These are phyloP conservation scores for Myxozyma nipponensis DNA, from an alignment of 805 yeast species.

Conservation along the genomic window DNA sequence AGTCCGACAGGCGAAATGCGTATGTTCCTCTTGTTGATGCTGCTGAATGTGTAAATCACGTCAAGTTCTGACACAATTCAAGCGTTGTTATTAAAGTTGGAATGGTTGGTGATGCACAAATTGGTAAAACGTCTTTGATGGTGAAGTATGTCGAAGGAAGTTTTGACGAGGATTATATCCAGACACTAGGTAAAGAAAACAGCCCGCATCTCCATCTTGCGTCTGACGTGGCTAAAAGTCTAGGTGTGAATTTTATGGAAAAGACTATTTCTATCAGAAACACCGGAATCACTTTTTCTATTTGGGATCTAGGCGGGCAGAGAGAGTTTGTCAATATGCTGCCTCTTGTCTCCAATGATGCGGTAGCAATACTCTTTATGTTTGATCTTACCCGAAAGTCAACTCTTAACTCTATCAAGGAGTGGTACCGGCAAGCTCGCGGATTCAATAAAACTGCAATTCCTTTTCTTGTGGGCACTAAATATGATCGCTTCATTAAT, in stretches of 20 bases:
- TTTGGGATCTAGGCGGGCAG: slow-evolving; percentile 97
- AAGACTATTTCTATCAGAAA: slow-evolving; percentile 77
- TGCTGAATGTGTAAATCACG: not conserved
- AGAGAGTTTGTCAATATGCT: slow-evolving; percentile 93
- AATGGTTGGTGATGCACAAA: slow-evolving; percentile 90
- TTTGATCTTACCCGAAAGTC: slow-evolving; percentile 85
- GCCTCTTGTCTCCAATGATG: slow-evolving; percentile 86
- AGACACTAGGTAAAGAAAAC: slow-evolving; percentile 47
- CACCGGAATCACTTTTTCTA: slow-evolving; percentile 83
- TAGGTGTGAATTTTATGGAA: slow-evolving; percentile 95
- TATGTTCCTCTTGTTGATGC: not conserved
- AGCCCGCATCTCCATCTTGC: not conserved
- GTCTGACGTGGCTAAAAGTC: not conserved
- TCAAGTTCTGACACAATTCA: slow-evolving; percentile 6
- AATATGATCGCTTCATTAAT: slow-evolving; percentile 81
- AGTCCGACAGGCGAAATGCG: slow-evolving; percentile 2
- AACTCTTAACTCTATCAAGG: slow-evolving; percentile 81
- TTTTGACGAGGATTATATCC: slow-evolving; percentile 87
- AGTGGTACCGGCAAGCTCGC: slow-evolving; percentile 90
- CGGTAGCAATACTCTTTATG: slow-evolving; percentile 85
- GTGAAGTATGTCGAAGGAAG: slow-evolving; percentile 95
- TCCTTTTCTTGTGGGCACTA: slow-evolving; percentile 88
- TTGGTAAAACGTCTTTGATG: slow-evolving; percentile 94
- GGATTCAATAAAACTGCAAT: slow-evolving; percentile 88
- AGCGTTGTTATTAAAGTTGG: slow-evolving; percentile 67